phyloP scores from a whole-genome alignment of 108 stramenopile species.

The Conticribra guillardii region DNA sequence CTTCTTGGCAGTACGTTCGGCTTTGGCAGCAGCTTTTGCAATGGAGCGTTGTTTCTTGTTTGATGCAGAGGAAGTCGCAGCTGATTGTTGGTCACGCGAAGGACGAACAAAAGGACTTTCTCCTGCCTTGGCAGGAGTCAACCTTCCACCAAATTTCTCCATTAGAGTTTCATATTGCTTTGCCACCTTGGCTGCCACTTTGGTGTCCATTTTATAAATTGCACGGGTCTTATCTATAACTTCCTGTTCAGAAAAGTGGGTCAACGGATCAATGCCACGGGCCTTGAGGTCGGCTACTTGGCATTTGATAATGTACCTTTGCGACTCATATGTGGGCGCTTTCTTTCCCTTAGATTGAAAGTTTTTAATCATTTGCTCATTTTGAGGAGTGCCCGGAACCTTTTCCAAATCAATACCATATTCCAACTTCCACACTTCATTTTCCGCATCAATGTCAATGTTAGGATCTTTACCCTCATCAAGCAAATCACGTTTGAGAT shows the following conservation, averaged over 20 bases:
- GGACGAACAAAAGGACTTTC: constrained; percentile 40
- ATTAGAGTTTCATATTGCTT: constrained; percentile 46
- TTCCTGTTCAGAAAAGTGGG: constrained; percentile 56
- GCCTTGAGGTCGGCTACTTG: constrained; percentile 77
- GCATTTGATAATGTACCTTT: constrained; percentile 69
- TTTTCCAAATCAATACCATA: constrained; percentile 72
- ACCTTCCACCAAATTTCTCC: constrained; percentile 36
- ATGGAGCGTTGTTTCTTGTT: not conserved
- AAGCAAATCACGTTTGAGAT: constrained; percentile 64
- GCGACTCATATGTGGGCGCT: constrained; percentile 11
- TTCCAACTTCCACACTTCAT: constrained; percentile 60
- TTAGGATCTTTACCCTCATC: constrained; percentile 75
- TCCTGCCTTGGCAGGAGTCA: constrained; percentile 37
- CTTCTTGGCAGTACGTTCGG: constrained; percentile 42
- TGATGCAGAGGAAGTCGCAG: constrained; percentile 1
- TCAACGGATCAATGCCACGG: constrained; percentile 73
- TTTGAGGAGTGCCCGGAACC: constrained; percentile 62
- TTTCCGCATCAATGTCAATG: constrained; percentile 69
- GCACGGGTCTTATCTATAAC: constrained; percentile 46
- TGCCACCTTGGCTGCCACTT: constrained; percentile 38
- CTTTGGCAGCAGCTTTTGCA: constrained; percentile 43
- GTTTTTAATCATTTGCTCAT: constrained; percentile 61
- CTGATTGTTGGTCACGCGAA: not conserved
- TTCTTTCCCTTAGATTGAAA: constrained; percentile 46
- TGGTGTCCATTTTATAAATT: constrained; percentile 48